Base-by-base conservation (phyloP, 805 yeast species). In the Starmerella powellii region DNA sequence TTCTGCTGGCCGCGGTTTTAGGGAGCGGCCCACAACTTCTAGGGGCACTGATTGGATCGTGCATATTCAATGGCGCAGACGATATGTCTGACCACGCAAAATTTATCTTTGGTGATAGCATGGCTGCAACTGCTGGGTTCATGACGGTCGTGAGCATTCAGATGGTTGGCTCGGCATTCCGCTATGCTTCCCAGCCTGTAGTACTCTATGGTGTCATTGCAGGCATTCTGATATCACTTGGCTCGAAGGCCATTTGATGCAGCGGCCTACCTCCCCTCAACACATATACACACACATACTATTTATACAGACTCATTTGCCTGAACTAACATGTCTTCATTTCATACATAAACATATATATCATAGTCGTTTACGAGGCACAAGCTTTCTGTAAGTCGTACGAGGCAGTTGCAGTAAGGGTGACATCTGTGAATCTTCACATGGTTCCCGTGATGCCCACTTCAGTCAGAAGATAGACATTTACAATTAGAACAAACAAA, bases 1-100 rank as follows among this genome's bases (percentile, higher is more conserved):
- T 85, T 10, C 48, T 68, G 0, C 70, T 80, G 6, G 72, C 87
- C 13, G 75, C 82, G 1, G 41, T 78, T 0, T 62, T 88, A 15
- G 96, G 95, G 3, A 87, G 88, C 0, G 66, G 76, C 2, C 76
- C 95, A 2, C 96, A 87, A 57, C 95, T 96, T 0, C 49, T 84
- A 15, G 98, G 98, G 17, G 97, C 95, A 0, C 52, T 79, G 0
- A 46, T 80, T 2, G 52, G 50, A 2, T 39, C 38, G 10, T 13
- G 32, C n/a, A n/a, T 48, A 2, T 48, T 48, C 31, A 26, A 12
- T 5, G 96, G 93, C 0, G 70, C 68, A 51, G 49, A 71, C 5
- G 65, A 80, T 26, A 62, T 72, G 41, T 33, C 53, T 58, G 35
- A 64, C 8, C 64, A 63, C 21, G 27, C 47, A 12, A 55, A 53